Evolutionary conservation across 2,329 filamentous ascomycete genomes (phyloP), one percentile per base, ranked within the genome.

Genomic region (Diaporthe nobilis): DNA sequence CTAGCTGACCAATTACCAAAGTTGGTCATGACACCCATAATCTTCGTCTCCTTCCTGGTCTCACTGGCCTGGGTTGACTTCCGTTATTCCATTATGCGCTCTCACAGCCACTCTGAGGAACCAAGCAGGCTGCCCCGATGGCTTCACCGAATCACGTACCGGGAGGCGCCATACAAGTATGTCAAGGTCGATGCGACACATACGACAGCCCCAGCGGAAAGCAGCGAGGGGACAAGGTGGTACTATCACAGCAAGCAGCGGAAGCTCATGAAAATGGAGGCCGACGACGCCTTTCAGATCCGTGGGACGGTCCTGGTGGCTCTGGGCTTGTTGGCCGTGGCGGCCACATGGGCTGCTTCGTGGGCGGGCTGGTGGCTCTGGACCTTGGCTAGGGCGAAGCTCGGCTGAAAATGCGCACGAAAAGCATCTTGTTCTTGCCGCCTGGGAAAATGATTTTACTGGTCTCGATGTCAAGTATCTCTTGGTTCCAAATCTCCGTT

Each of bases 51-150:
- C 31, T 94, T 94, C 83, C 82, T 94, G 57, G 61, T 94, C 78
- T 94, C 92, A 2, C 88, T 94, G 61, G 87, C 88, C 81, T 82
- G 93, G 71, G 88, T 94, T 58, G 92, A 94, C 84, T 84, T 88
- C 70, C 87, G 87, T 75, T 86, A 91, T 87, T 84, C 90, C 79
- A 80, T 86, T 80, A 81, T 87, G 82, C 86, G 91, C 83, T 85
- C 84, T 71, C 83, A 83, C 76, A 81, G 80, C 72, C 83, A 85
- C 79, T 77, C 82, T 79, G 78, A 82, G 68, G 80, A 77, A 71
- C 73, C 76, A 53, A 78, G 79, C 71, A 78, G 82, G 34, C 76
- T 86, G 65, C 85, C 84, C 6, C 71, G 72, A 15, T 88, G 86
- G 87, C 79, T 88, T 65, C 84, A 87, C 75, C 79, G 80, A 13